Evolutionary conservation across 2,329 filamentous ascomycete genomes (phyloP).

Genomic region (Leptographium procerum): DNA sequence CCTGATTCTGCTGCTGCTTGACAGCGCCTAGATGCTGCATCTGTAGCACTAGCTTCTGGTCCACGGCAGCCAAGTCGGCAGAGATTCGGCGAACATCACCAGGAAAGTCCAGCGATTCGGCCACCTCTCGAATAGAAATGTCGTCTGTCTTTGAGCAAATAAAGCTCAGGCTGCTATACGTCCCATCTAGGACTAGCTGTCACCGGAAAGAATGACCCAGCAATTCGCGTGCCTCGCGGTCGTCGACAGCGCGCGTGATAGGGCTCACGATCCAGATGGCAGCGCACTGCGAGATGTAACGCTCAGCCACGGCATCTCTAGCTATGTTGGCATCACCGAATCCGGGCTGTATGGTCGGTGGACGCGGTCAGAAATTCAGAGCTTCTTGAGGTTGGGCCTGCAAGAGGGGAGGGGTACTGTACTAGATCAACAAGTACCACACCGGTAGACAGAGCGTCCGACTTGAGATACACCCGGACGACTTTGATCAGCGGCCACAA

Average conservation of each 20-base stretch:
- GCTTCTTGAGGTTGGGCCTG: not conserved
- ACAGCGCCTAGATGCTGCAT: not conserved
- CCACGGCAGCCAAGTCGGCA: not conserved
- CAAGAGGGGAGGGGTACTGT: not conserved
- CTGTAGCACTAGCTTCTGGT: not conserved
- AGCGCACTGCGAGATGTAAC: constrained; percentile 49
- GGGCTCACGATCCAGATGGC: constrained; percentile 52
- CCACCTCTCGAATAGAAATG: constrained; percentile 25
- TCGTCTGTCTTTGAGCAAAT: constrained; percentile 55
- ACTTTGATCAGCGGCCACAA: constrained; percentile 43
- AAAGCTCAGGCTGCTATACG: constrained; percentile 42
- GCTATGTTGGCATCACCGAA: constrained; percentile 49
- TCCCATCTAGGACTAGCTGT: constrained; percentile 48
- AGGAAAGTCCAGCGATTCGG: constrained; percentile 1
- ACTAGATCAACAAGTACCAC: constrained; percentile 33
- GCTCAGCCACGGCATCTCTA: constrained; percentile 42
- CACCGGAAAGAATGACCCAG: constrained; percentile 45
- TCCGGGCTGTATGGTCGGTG: constrained; percentile 30
- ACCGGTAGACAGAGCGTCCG: constrained; percentile 22
- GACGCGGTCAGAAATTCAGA: not conserved
- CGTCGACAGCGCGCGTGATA: constrained; percentile 48
- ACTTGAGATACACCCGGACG: constrained; percentile 27
- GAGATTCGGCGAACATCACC: not conserved
- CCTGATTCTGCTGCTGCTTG: not conserved
- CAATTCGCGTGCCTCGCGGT: constrained; percentile 44